Evolutionary conservation across 352 stramenopile genomes (phyloP).

Genomic region (Pythium angustatum): DNA sequence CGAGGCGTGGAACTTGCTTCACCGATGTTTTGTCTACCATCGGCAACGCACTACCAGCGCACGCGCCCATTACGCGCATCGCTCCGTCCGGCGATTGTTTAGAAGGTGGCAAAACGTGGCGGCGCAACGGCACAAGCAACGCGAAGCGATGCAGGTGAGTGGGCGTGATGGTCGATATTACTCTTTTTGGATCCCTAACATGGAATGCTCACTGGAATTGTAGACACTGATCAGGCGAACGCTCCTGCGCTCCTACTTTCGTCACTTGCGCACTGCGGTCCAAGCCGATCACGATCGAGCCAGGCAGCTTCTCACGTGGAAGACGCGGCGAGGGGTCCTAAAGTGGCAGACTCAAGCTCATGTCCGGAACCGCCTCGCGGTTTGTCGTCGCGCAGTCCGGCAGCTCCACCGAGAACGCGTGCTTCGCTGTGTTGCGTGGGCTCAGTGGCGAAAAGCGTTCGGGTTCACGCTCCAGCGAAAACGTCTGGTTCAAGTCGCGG

Average conservation of each 20-base stretch:
- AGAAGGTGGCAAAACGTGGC: background rate
- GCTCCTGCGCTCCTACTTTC: background rate
- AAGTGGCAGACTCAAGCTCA: conserved; percentile 1
- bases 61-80: background rate
- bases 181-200: background rate
- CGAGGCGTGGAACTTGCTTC: conserved; percentile 22
- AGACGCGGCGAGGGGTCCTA: conserved; percentile 1
- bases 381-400: background rate
- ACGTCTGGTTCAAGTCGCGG: background rate
- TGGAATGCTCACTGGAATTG: background rate
- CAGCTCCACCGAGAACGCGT: background rate
- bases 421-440: conserved; percentile 10
- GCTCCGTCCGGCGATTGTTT: background rate
- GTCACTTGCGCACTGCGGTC: conserved; percentile 9
- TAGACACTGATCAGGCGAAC: conserved; percentile 3
- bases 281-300: conserved; percentile 5
- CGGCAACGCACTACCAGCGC: conserved; percentile 3
- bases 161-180: no score
- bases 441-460: conserved; percentile 13
- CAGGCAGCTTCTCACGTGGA: conserved; percentile 11
- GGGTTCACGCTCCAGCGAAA: background rate
- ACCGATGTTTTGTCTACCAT: conserved; percentile 18
- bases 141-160: conserved; percentile 11
- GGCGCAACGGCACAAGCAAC: background rate
- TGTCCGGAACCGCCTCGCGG: background rate